These are phyloP conservation scores for Arxiozyma slooffiae DNA, from an alignment of 1,139 yeast genomes.

Conservation along the genomic window DNA sequence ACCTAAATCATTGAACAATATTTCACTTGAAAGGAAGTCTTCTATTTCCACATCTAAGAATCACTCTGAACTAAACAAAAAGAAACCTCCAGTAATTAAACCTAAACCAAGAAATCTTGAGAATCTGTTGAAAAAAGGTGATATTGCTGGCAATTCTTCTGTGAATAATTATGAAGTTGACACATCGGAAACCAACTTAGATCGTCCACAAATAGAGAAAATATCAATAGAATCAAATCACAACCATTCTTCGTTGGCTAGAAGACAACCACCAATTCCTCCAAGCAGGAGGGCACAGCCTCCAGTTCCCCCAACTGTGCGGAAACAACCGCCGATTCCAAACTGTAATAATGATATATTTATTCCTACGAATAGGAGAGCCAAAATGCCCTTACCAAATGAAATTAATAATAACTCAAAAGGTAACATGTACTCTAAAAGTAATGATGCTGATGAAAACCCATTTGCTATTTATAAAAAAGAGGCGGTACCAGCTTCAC, in stretches of 20 bases:
- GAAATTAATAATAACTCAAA: not conserved
- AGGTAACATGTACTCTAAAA: constrained; percentile 3
- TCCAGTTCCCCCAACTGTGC: constrained; percentile 22
- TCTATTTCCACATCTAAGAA: not conserved
- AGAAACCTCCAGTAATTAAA: constrained; percentile 20
- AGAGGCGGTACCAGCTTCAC: constrained; percentile 32
- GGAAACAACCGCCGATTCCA: constrained; percentile 11
- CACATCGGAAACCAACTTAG: not conserved
- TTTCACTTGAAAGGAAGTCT: not conserved
- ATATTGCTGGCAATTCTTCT: not conserved
- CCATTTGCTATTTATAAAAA: constrained; percentile 33
- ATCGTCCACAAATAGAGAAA: not conserved
- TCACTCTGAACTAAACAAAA: constrained; percentile 2
- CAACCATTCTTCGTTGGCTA: not conserved
- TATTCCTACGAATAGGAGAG: not conserved
- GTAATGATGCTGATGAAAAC: constrained; percentile 16
- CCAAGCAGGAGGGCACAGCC: not conserved
- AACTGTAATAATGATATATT: constrained; percentile 3
- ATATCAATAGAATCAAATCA: not conserved
- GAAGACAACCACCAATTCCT: not conserved
- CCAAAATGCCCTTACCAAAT: constrained; percentile 4
- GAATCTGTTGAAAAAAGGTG: not conserved
- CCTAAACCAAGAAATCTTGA: constrained; percentile 20
- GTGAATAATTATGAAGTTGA: not conserved
- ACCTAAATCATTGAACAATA: constrained; percentile 4